Conservation (phyloP, 2,329 filamentous ascomycete species). For the Trichoderma sp. region DNA sequence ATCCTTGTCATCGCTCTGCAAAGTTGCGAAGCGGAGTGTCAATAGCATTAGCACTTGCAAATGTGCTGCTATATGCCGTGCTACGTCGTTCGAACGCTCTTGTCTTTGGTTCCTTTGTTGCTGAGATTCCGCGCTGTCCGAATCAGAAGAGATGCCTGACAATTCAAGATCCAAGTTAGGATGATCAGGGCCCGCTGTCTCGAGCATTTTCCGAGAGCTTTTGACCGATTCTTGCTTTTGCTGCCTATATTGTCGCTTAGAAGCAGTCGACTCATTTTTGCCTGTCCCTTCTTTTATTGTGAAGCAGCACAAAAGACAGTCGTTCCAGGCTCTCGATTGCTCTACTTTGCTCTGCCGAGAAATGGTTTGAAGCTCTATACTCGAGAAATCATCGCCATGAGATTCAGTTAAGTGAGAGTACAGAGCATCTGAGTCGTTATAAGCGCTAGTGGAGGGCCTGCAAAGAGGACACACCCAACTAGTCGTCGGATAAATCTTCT, state of each 20-base stretch:
- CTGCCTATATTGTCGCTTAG: constrained; percentile 5
- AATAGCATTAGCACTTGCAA: constrained; percentile 26
- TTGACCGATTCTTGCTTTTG: not conserved
- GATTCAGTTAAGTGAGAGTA: not conserved
- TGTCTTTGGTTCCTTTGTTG: not conserved
- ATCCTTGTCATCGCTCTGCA: not conserved
- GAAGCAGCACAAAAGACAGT: constrained; percentile 25
- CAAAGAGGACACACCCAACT: constrained; percentile 24
- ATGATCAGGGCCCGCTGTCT: not conserved
- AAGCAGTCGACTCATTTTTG: not conserved
- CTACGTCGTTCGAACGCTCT: constrained; percentile 6
- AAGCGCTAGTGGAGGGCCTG: not conserved
- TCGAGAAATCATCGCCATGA: not conserved
- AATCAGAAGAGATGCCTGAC: not conserved
- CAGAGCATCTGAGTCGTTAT: not conserved
- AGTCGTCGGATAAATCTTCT: not conserved
- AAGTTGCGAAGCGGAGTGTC: constrained; percentile 24
- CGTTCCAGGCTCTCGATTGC: constrained; percentile 23
- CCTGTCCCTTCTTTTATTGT: not conserved
- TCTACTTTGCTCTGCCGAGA: constrained; percentile 26
- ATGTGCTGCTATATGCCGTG: constrained; percentile 27
- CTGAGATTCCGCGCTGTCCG: not conserved
- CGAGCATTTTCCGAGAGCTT: not conserved
- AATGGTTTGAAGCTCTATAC: constrained; percentile 7
- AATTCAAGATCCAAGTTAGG: not conserved